Base-by-base conservation (phyloP, 352 stramenopile genomes). In the Globisporangium ultimum region DNA sequence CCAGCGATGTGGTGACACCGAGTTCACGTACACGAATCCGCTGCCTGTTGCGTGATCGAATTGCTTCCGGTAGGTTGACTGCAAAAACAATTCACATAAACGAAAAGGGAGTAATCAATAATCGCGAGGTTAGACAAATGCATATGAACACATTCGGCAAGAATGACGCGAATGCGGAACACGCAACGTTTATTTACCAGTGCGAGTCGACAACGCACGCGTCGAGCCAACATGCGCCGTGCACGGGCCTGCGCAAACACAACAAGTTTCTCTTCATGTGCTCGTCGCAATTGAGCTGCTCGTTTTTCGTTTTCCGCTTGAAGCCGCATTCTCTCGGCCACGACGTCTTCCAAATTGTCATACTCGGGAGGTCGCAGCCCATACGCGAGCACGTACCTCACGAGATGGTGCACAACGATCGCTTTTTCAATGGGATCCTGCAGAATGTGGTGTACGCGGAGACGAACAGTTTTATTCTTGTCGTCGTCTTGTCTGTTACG, bases 11-110 rank as follows among this genome's bases (percentile, higher is more conserved):
- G 62, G 61, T 13, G 51, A 47, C 13, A 60, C 48, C 15, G 24
- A 15, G 8, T 58, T 46, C 42, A 70, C 53, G 53, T 88, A 91
- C 1, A 86, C 53, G 40, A 87, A 74, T 18, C 40, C 40, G 4
- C 24, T 41, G 1, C 36, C 34, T 7, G 36, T 51, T 1, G 49
- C 54, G 20, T 50, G 57, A 43, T 91, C 67, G 24, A 83, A 74
- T 18, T 71, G 47, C 48, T 85, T 85, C 5, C 20, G 72, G 59
- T 89, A 91, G 7, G 63, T 63, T 32, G 24, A 28, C 69, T 86
- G n/a, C 17, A 20, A 14, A 52, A 6, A 49, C 18, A 34, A 55
- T 18, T 54, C 2, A 45, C 12, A 34, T 13, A 34, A 8, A 11
- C 11, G n/a, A 17, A 17, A 32, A 6, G 6, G 14, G 5, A 15